Percentiles rank a stretch among this genome's conserved stretches.
These are phyloP conservation scores for Kuraishia piskuri DNA, from an alignment of 805 yeast genomes.

Conservation along the genomic window DNA sequence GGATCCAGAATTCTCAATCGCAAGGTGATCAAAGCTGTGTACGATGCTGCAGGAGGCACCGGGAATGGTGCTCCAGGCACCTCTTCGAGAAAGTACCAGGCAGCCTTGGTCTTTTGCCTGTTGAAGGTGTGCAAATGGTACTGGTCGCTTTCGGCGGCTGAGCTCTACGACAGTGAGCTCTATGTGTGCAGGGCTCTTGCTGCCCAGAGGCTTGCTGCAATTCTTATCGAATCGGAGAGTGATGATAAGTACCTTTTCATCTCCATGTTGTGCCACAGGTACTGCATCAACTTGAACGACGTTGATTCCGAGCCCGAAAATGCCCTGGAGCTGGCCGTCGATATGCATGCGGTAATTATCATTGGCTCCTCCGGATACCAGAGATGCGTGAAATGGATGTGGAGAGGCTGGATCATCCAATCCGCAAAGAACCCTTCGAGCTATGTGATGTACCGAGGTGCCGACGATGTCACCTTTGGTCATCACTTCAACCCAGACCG, in stretches of 20 bases:
- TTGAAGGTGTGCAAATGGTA: conserved; percentile 79
- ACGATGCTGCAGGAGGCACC: conserved; percentile 74
- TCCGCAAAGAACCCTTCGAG: conserved; percentile 59
- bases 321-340: conserved; percentile 81
- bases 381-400: conserved; percentile 79
- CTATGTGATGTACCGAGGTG: conserved; percentile 55
- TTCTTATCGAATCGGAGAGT: conserved; percentile 53
- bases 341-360: conserved; percentile 69
- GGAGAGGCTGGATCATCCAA: conserved; percentile 92
- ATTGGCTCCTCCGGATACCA: conserved; percentile 80
- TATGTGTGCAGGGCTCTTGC: conserved; percentile 52
- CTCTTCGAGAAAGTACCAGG: conserved; percentile 53
- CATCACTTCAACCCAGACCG: conserved; percentile 77
- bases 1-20: conserved; percentile 53
- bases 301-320: conserved; percentile 56
- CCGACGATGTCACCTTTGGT: conserved; percentile 41
- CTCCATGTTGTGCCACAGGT: conserved; percentile 71
- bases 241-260: conserved; percentile 59
- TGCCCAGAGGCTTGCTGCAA: conserved; percentile 68
- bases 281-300: conserved; percentile 54
- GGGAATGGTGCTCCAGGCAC: conserved; percentile 50
- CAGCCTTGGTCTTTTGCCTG: conserved; percentile 60
- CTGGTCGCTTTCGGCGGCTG: conserved; percentile 44
- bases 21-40: conserved; percentile 49
- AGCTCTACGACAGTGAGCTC: conserved; percentile 61